Evolutionary conservation across 176 grass and related monocot genomes (phyloP).

Genomic region (Tuctoria greenei): DNA sequence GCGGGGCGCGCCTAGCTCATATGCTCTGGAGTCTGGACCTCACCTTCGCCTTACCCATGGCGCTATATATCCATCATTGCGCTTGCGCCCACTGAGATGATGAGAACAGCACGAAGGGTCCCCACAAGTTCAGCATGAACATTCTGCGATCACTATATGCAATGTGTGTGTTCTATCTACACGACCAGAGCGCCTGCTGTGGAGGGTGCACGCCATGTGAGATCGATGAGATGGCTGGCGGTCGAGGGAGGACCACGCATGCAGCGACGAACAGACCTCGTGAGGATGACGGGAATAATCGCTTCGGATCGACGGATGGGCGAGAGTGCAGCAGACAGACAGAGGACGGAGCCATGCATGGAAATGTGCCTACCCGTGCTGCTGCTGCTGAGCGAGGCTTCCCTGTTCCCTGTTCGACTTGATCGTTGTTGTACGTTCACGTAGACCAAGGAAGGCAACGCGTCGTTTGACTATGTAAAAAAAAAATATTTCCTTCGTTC

Average conservation of each 20-base stretch:
- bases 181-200: not conserved
- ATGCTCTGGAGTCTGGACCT: constrained; percentile 27
- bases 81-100: not conserved
- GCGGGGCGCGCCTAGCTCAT: not conserved
- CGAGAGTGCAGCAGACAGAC: not conserved
- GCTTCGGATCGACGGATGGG: not conserved
- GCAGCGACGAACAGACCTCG: not conserved
- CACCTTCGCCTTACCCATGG: constrained; percentile 14
- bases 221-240: not conserved
- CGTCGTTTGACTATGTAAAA: too few relatives aligned
- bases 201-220: not conserved
- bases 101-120: not conserved
- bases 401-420: not conserved
- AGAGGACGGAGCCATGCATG: not conserved
- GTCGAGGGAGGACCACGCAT: not conserved
- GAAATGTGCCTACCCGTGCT: not conserved
- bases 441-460: not conserved
- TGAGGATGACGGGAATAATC: not conserved
- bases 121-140: not conserved
- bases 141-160: not conserved
- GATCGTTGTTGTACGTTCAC: not conserved
- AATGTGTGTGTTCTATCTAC: not conserved
- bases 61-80: constrained; percentile 20
- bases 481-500: too few relatives aligned
- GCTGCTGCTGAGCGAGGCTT: not conserved